Percentiles rank a stretch among this genome's conserved stretches.
phyloP scores from a whole-genome alignment of 2,329 filamentous ascomycete genomes.

The Fusarium nelsonii region DNA sequence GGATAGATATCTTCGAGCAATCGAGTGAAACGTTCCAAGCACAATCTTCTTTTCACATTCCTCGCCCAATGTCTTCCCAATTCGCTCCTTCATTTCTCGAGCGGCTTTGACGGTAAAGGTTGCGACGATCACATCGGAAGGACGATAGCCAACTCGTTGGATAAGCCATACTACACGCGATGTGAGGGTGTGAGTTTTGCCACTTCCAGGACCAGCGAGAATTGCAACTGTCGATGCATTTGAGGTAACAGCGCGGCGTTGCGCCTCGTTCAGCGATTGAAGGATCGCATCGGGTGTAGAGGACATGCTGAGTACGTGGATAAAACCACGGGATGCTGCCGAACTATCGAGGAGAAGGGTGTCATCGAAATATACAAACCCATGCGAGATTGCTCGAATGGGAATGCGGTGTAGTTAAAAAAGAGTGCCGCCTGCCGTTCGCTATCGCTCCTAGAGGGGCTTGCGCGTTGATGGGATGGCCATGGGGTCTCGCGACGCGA shows the following conservation, averaged over 20 bases:
- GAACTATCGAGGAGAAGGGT: constrained; percentile 2
- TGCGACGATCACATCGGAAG: constrained; percentile 91
- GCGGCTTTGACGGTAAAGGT: constrained; percentile 98
- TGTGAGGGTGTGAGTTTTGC: constrained; percentile 96
- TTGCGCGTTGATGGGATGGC: constrained; percentile 4
- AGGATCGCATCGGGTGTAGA: constrained; percentile 55
- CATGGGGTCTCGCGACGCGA: constrained; percentile 22
- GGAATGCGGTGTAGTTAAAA: neutral
- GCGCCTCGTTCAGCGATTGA: constrained; percentile 65
- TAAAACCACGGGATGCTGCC: constrained; percentile 38
- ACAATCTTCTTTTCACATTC: constrained; percentile 81
- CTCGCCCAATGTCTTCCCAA: constrained; percentile 83
- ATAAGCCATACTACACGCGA: constrained; percentile 92
- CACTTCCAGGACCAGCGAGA: constrained; percentile 76
- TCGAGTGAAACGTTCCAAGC: constrained; percentile 94
- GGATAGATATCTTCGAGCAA: constrained; percentile 85
- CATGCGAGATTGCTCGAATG: constrained; percentile 1
- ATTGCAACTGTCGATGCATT: constrained; percentile 70
- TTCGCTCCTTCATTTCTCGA: constrained; percentile 90
- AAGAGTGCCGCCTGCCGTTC: neutral
- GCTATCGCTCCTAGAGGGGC: constrained; percentile 1
- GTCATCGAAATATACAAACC: constrained; percentile 30
- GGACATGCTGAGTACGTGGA: constrained; percentile 48
- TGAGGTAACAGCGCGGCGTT: constrained; percentile 68
- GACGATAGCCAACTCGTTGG: constrained; percentile 75